A percentile compares a stretch with the other conserved stretches of the same genome.
Conservation (phyloP, 495 filamentous ascomycete genomes). For the Penicillium egyptiacum region DNA sequence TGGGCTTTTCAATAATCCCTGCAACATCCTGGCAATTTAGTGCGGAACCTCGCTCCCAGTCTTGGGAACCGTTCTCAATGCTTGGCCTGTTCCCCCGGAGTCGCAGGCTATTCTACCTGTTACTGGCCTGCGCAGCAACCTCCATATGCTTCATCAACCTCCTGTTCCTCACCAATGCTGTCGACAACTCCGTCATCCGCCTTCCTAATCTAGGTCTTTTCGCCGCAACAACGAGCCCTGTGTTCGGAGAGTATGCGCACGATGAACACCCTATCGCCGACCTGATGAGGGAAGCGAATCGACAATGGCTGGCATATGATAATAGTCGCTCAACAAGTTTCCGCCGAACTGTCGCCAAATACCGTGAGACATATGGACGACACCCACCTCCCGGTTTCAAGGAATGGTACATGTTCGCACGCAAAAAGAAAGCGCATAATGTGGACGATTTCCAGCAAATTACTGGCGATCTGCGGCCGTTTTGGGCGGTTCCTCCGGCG, state of each 20-base stretch:
- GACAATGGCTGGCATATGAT: slow-evolving; percentile 20
- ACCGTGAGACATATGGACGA: slow-evolving; percentile 61
- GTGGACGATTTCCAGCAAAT: slow-evolving; percentile 76
- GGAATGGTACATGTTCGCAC: slow-evolving; percentile 66
- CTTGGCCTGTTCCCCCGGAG: slow-evolving; percentile 17
- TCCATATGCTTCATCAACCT: slow-evolving; percentile 20
- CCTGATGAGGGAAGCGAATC: slow-evolving; percentile 23
- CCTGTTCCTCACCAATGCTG: slow-evolving; percentile 13
- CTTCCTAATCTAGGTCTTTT: slow-evolving; percentile 13
- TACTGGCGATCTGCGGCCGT: slow-evolving; percentile 67
- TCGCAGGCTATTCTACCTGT: slow-evolving; percentile 20
- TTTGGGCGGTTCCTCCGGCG: slow-evolving; percentile 62
- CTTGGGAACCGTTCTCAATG: slow-evolving; percentile 13
- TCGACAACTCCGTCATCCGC: slow-evolving; percentile 14
- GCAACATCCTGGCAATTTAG: background rate
- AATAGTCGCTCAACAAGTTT: slow-evolving; percentile 34
- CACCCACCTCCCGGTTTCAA: slow-evolving; percentile 75
- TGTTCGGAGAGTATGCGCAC: slow-evolving; percentile 14
- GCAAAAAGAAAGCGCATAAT: slow-evolving; percentile 56
- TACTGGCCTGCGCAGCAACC: slow-evolving; percentile 13
- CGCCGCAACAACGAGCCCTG: slow-evolving; percentile 3
- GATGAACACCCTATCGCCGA: slow-evolving; percentile 22
- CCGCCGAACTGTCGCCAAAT: slow-evolving; percentile 58
- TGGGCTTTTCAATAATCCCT: background rate
- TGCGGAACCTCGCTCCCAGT: background rate